phyloP scores from a whole-genome alignment of 768 basidiomycete genomes.

The Panaeolus papilionaceus region DNA sequence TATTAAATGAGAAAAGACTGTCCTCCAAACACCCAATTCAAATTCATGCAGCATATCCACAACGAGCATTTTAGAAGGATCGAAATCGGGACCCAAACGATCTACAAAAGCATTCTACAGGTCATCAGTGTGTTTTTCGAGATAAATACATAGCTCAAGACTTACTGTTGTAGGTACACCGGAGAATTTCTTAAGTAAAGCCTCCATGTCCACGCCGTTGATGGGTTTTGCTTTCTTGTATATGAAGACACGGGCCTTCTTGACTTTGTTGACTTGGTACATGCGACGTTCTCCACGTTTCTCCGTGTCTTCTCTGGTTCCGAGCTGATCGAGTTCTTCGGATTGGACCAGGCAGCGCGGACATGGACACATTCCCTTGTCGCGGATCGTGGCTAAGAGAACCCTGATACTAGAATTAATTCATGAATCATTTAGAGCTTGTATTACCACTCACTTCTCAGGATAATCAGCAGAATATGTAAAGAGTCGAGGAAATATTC shows the following conservation, averaged over 20 bases:
- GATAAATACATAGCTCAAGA: background rate
- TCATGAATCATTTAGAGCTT: background rate
- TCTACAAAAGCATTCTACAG: constrained; percentile 32
- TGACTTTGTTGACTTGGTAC: background rate
- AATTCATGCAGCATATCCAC: constrained; percentile 46
- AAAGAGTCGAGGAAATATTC: constrained; percentile 38
- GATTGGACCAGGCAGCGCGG: constrained; percentile 38
- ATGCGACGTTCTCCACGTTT: background rate
- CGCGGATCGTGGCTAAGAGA: constrained; percentile 37
- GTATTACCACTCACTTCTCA: constrained; percentile 32
- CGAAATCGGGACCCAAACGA: constrained; percentile 29
- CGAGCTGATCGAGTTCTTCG: constrained; percentile 34
- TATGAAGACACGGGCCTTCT: constrained; percentile 20
- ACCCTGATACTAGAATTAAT: constrained; percentile 23
- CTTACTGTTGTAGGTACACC: constrained; percentile 30
- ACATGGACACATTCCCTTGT: constrained; percentile 42
- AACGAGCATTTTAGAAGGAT: constrained; percentile 35
- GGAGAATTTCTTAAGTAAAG: constrained; percentile 24
- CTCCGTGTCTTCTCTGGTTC: constrained; percentile 25
- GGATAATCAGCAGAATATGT: constrained; percentile 44
- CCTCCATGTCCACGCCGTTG: constrained; percentile 22
- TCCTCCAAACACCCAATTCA: constrained; percentile 47
- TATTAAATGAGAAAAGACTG: constrained; percentile 42
- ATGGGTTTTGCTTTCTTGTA: constrained; percentile 20
- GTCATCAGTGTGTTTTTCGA: background rate